Evolutionary conservation across 192 early-diverging fungal species (phyloP).

Genomic region (Gonapodya prolifera): DNA sequence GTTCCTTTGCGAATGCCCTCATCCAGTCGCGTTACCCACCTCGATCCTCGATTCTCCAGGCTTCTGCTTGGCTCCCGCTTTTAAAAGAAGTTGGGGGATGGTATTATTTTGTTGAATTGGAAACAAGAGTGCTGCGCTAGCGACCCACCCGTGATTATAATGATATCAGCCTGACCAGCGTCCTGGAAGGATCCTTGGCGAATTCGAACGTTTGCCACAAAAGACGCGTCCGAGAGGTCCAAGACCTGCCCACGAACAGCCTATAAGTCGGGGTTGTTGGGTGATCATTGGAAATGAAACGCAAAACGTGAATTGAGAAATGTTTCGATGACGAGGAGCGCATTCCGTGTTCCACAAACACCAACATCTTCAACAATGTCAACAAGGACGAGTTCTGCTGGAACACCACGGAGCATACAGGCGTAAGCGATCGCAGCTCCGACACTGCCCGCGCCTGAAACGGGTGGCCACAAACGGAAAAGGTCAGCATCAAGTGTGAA

Average conservation of each 20-base stretch:
- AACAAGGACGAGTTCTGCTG: conserved; percentile 57
- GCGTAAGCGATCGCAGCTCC: conserved; percentile 63
- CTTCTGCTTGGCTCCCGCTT: conserved; percentile 73
- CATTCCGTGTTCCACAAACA: no score
- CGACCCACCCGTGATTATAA: no score
- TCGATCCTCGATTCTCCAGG: conserved; percentile 57
- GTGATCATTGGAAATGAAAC: no score
- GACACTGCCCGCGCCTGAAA: conserved; percentile 68
- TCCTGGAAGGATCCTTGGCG: conserved; percentile 47
- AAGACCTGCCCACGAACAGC: conserved; percentile 61
- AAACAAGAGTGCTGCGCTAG: no score
- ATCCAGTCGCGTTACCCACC: no score
- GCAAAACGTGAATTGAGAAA: no score
- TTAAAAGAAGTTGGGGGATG: no score
- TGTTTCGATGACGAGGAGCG: no score
- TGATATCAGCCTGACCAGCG: conserved; percentile 69
- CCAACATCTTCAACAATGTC: conserved; percentile 55
- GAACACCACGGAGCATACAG: conserved; percentile 49
- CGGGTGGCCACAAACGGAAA: conserved; percentile 39
- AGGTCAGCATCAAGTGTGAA: conserved; percentile 24
- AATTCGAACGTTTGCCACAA: conserved; percentile 49
- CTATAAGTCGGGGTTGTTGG: no score
- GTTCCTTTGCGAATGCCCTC: no score
- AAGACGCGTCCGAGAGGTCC: conserved; percentile 71
- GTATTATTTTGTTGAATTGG: no score